Evolutionary conservation across 768 basidiomycete genomes (phyloP), one percentile per base, ranked within the genome.

Genomic region (Lactarius trivialis): DNA sequence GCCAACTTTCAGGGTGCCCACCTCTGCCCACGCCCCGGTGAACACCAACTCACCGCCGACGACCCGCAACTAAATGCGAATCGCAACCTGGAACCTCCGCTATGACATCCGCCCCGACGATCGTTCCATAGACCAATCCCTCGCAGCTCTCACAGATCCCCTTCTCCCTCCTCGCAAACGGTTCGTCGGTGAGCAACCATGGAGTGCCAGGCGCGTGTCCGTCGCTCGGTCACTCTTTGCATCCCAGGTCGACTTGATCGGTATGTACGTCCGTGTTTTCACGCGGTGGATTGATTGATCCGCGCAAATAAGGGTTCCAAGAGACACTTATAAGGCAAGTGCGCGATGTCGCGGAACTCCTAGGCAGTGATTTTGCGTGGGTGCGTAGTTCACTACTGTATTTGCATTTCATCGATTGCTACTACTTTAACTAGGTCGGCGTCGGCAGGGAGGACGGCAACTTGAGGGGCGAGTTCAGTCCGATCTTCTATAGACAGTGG

Each of bases 371-470:
- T 4, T 88, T 81, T 80, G 76, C 71, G 17, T 82, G 81, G 79
- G 82, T 82, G 58, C 55, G 78, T 67, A 17, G 6, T 28, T 11
- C n/a, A n/a, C n/a, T n/a, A n/a, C n/a, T n/a, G n/a, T n/a, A n/a
- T n/a, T n/a, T n/a, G n/a, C n/a, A n/a, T n/a, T n/a, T n/a, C n/a
- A n/a, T n/a, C n/a, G n/a, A n/a, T n/a, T n/a, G n/a, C n/a, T n/a
- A n/a, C n/a, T n/a, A n/a, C n/a, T n/a, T n/a, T n/a, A n/a, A 48
- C 11, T 14, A 82, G 79, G 77, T 85, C 24, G 85, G 84, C 2
- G 83, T 85, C 0, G 85, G 85, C 0, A 74, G 85, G n/a, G 79
- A 84, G 58, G 82, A 87, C 66, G 85, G 85, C 3, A 71, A 70
- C 8, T 61, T 73, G 17, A 77, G 75, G 1, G 85, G 85, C 34